These are phyloP conservation scores for Simmondsia chinensis DNA, from an alignment of 148 eudicot species.

Conservation along the genomic window DNA sequence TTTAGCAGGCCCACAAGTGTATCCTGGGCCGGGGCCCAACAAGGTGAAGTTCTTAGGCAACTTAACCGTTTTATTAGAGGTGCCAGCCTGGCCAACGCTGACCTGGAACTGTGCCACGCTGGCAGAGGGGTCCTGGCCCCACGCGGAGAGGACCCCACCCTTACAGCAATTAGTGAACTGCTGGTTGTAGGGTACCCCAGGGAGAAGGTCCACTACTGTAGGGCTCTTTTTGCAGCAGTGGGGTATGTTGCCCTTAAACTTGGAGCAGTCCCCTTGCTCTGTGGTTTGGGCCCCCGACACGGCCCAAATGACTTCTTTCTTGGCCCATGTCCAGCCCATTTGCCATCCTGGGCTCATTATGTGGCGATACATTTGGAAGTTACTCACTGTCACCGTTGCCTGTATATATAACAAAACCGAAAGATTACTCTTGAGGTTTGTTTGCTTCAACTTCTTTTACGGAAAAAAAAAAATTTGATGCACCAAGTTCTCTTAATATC, in stretches of 20 bases:
- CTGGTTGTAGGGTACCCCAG: conserved; percentile 79
- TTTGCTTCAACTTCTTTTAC: not conserved
- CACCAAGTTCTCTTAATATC: no score
- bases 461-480: no score
- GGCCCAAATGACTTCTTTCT: conserved; percentile 87
- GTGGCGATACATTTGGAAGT: conserved; percentile 83
- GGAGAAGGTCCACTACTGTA: conserved; percentile 66
- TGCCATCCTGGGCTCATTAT: conserved; percentile 79
- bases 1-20: conserved; percentile 96
- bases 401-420: conserved; percentile 6
- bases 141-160: conserved; percentile 62
- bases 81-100: conserved; percentile 81
- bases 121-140: conserved; percentile 69
- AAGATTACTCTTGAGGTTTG: not conserved
- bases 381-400: conserved; percentile 76
- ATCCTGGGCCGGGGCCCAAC: conserved; percentile 83
- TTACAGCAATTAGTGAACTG: conserved; percentile 74
- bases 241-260: conserved; percentile 72
- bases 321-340: conserved; percentile 90
- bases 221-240: conserved; percentile 80
- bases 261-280: conserved; percentile 92
- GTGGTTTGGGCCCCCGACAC: conserved; percentile 84
- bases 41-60: conserved; percentile 78
- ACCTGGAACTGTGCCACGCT: conserved; percentile 67
- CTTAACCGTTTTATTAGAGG: conserved; percentile 61